phyloP scores from a whole-genome alignment of 2,329 filamentous ascomycete genomes.

The Pseudogymnoascus sp. region DNA sequence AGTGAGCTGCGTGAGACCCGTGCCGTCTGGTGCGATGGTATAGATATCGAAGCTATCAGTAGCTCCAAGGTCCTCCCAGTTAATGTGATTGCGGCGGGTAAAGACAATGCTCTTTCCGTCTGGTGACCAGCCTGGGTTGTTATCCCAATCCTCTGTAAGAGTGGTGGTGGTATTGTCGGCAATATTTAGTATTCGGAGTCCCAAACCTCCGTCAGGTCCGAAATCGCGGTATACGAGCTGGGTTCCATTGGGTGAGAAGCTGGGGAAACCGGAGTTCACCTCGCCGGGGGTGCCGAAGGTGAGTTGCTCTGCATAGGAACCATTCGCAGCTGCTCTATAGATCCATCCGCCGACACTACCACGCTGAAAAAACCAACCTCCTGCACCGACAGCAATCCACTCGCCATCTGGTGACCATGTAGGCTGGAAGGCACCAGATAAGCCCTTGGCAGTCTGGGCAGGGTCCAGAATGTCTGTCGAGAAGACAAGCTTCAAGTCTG shows the following conservation, averaged over 20 bases:
- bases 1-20: constrained; percentile 30
- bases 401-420: constrained; percentile 33
- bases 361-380: constrained; percentile 34
- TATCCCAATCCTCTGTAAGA: constrained; percentile 34
- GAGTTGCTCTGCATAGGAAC: constrained; percentile 25
- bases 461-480: constrained; percentile 19
- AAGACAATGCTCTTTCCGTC: constrained; percentile 34
- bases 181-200: constrained; percentile 30
- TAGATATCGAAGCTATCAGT: constrained; percentile 30
- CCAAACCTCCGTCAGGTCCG: constrained; percentile 22
- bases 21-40: constrained; percentile 36
- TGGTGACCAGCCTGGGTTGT: constrained; percentile 34
- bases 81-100: constrained; percentile 29
- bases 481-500: constrained; percentile 22
- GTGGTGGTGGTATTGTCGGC: constrained; percentile 21
- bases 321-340: constrained; percentile 17
- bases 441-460: constrained; percentile 21
- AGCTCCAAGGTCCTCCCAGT: constrained; percentile 13
- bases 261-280: constrained; percentile 35
- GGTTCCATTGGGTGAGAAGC: constrained; percentile 32
- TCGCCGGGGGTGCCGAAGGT: constrained; percentile 26
- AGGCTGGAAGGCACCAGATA: constrained; percentile 35
- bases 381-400: constrained; percentile 34
- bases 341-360: constrained; percentile 17
- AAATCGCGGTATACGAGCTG: constrained; percentile 33